These are phyloP conservation scores for Dendryphion nanum DNA, from an alignment of 2,329 filamentous ascomycete species.

Conservation along the genomic window DNA sequence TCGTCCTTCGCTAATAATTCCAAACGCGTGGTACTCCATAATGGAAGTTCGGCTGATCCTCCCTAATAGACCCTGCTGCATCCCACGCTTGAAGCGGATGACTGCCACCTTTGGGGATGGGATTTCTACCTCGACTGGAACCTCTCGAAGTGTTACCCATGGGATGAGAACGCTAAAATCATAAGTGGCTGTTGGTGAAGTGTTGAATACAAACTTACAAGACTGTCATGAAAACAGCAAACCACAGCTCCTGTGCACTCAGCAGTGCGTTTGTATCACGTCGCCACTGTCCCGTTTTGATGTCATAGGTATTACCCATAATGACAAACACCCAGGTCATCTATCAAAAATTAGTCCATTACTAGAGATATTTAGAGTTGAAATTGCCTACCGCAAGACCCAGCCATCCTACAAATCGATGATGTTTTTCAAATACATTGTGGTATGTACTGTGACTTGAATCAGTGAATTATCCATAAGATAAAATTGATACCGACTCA, in stretches of 20 bases:
- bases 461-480: conserved; percentile 17
- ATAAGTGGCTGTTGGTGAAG: conserved; percentile 7
- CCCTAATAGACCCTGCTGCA: conserved; percentile 36
- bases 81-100: conserved; percentile 32
- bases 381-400: conserved; percentile 31
- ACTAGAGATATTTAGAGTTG: not conserved
- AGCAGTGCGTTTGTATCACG: conserved; percentile 25
- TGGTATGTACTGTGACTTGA: conserved; percentile 29
- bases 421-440: conserved; percentile 36
- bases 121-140: conserved; percentile 33
- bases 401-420: conserved; percentile 36
- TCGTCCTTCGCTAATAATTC: conserved; percentile 35
- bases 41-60: conserved; percentile 36
- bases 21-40: conserved; percentile 39
- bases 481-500: conserved; percentile 16
- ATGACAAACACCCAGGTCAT: conserved; percentile 37
- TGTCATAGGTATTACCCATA: conserved; percentile 33
- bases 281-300: conserved; percentile 32
- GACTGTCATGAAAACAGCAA: conserved; percentile 36
- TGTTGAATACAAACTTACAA: conserved; percentile 21
- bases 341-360: conserved; percentile 14
- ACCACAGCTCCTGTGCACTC: conserved; percentile 35
- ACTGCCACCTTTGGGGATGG: conserved; percentile 36
- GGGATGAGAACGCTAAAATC: conserved; percentile 26
- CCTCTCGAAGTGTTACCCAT: conserved; percentile 36